A percentile compares a stretch with the other conserved stretches of the same genome.
Conservation (phyloP, 768 basidiomycete genomes). For the Glaciozyma martinii region DNA sequence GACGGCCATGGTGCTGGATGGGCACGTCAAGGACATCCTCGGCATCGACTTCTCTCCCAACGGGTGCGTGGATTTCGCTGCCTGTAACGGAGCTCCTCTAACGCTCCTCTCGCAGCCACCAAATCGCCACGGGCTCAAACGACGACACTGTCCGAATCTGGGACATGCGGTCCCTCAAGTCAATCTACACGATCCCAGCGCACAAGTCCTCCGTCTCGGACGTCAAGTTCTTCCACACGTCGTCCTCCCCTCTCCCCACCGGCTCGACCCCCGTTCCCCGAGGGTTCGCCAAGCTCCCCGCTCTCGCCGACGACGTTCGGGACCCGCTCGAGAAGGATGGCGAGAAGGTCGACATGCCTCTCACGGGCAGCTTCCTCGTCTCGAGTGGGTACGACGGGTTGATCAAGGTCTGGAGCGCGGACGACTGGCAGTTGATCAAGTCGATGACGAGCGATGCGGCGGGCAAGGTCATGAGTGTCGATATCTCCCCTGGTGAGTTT, state of each 20-base stretch:
- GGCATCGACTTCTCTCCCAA: constrained; percentile 89
- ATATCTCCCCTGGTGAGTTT: constrained; percentile 56
- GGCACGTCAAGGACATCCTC: constrained; percentile 87
- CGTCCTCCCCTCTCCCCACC: constrained; percentile 10
- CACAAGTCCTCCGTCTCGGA: constrained; percentile 93
- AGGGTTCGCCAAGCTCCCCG: constrained; percentile 15
- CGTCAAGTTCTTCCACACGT: constrained; percentile 74
- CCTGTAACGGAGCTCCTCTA: background rate
- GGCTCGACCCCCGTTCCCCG: constrained; percentile 7
- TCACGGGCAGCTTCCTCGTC: constrained; percentile 83
- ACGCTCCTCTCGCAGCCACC: constrained; percentile 55
- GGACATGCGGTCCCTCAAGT: constrained; percentile 88
- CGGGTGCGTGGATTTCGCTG: constrained; percentile 51
- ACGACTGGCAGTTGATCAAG: constrained; percentile 89
- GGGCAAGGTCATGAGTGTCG: constrained; percentile 98
- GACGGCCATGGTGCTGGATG: constrained; percentile 96
- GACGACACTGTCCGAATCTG: constrained; percentile 98
- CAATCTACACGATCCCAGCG: constrained; percentile 92
- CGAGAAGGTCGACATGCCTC: constrained; percentile 59
- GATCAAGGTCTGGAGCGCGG: constrained; percentile 93
- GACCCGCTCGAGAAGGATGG: constrained; percentile 28
- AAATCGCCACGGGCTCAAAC: constrained; percentile 91
- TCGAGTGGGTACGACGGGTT: constrained; percentile 90
- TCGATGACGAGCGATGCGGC: constrained; percentile 77
- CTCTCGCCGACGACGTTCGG: constrained; percentile 21